Percentiles rank a stretch among this genome's conserved stretches.
Conservation (phyloP, 73 alveolate genomes). For the Chromera velia region DNA sequence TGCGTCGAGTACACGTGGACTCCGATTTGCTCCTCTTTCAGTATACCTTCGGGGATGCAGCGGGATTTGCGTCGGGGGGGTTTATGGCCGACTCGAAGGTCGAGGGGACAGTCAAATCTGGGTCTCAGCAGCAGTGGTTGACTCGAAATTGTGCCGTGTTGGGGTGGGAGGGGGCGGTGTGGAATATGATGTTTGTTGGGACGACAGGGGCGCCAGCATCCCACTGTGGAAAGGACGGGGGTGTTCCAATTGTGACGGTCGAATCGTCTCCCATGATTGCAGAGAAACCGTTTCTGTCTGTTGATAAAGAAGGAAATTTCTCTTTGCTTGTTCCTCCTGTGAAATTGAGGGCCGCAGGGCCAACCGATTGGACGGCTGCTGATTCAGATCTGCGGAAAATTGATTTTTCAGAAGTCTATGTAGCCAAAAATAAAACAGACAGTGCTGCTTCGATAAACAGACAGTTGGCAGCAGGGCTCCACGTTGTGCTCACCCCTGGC, state of each 20-base stretch:
- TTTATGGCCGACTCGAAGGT: slow-evolving; percentile 22
- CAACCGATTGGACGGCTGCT: too few species aligned
- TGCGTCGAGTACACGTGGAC: slow-evolving; percentile 21
- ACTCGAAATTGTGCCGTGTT: slow-evolving; percentile 26
- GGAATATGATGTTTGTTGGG: slow-evolving; percentile 42
- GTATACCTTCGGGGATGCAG: slow-evolving; percentile 19
- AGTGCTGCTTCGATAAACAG: slow-evolving; percentile 3
- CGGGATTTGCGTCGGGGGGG: slow-evolving; percentile 42
- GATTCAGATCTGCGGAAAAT: too few species aligned
- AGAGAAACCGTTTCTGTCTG: slow-evolving; percentile 11
- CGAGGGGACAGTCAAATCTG: slow-evolving; percentile 24
- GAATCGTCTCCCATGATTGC: slow-evolving; percentile 19
- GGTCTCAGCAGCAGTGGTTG: slow-evolving; percentile 33
- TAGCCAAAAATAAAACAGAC: too few species aligned
- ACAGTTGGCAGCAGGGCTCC: slow-evolving; percentile 6
- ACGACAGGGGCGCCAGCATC: slow-evolving; percentile 25
- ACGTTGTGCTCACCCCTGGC: slow-evolving; percentile 17
- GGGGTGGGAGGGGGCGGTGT: slow-evolving; percentile 35
- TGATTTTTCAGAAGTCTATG: too few species aligned
- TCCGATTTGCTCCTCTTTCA: slow-evolving; percentile 32
- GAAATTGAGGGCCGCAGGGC: not conserved
- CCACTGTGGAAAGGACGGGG: slow-evolving; percentile 27
- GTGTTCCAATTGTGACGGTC: slow-evolving; percentile 15
- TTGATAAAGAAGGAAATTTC: slow-evolving; percentile 1
- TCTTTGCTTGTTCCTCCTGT: not conserved